A percentile compares a stretch with the other conserved stretches of the same genome.
Conservation (phyloP, 352 stramenopile genomes). For the Phytophthora ohioensis region DNA sequence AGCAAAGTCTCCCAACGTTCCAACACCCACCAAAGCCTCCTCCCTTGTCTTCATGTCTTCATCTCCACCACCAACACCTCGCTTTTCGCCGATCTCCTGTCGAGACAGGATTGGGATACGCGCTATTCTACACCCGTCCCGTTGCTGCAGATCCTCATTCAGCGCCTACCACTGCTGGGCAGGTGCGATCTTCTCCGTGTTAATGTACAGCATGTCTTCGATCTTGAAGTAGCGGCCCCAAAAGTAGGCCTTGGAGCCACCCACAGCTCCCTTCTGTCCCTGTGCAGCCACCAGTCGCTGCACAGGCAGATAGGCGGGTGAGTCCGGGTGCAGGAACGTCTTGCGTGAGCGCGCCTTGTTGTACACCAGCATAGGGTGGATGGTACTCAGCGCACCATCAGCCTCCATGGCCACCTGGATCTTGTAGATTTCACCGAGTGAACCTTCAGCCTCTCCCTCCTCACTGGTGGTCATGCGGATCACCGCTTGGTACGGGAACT, state of each 20-base stretch:
- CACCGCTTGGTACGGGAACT: slow-evolving; percentile 87
- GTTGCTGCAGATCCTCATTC: slow-evolving; percentile 8
- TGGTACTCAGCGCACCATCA: slow-evolving; percentile 67
- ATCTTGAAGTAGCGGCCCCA: slow-evolving; percentile 88
- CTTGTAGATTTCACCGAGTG: slow-evolving; percentile 91
- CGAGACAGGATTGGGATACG: slow-evolving; percentile 22
- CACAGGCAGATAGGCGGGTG: slow-evolving; percentile 76
- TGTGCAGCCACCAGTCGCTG: slow-evolving; percentile 64
- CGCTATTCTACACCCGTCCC: slow-evolving; percentile 32
- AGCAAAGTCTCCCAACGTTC: slow-evolving; percentile 11
- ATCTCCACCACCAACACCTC: slow-evolving; percentile 26
- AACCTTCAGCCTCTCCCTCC: slow-evolving; percentile 72
- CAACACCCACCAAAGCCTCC: background rate
- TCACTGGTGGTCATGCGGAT: slow-evolving; percentile 87
- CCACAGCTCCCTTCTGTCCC: slow-evolving; percentile 69
- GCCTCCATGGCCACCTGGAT: slow-evolving; percentile 85
- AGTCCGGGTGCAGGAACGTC: slow-evolving; percentile 88
- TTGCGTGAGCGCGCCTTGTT: slow-evolving; percentile 89
- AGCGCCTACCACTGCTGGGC: slow-evolving; percentile 78
- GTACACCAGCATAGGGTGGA: slow-evolving; percentile 90
- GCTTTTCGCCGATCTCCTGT: slow-evolving; percentile 20
- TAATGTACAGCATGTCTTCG: slow-evolving; percentile 89
- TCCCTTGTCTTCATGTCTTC: slow-evolving; percentile 8
- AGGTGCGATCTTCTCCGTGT: slow-evolving; percentile 83
- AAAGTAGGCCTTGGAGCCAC: slow-evolving; percentile 88